A percentile compares a stretch with the other conserved stretches of the same genome.
phyloP scores from a whole-genome alignment of 2,329 filamentous ascomycete genomes.

The Kalmusia sp. region DNA sequence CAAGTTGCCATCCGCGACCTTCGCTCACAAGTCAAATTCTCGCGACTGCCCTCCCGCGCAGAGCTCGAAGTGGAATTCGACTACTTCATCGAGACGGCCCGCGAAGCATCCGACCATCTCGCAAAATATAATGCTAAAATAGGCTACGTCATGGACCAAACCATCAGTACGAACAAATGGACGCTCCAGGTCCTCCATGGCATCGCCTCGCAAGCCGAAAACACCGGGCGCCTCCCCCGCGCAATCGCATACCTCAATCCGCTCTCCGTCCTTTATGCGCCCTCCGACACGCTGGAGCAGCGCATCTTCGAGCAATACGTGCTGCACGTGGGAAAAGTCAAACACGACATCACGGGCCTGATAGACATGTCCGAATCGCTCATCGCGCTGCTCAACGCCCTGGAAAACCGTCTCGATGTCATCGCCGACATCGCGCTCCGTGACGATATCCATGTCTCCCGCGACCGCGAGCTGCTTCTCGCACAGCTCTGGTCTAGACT shows the following conservation, averaged over 20 bases:
- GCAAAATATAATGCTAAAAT: constrained; percentile 80
- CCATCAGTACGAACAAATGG: constrained; percentile 78
- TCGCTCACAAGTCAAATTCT: constrained; percentile 74
- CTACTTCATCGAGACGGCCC: constrained; percentile 74
- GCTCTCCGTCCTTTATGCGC: constrained; percentile 63
- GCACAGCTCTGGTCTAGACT: constrained; percentile 76
- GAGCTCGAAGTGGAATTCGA: constrained; percentile 79
- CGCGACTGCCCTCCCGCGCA: constrained; percentile 69
- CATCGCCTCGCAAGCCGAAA: constrained; percentile 56
- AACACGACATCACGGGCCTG: constrained; percentile 71
- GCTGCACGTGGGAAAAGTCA: constrained; percentile 72
- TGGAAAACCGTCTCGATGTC: constrained; percentile 69
- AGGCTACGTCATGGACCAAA: constrained; percentile 74
- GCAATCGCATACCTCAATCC: constrained; percentile 56
- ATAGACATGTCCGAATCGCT: constrained; percentile 75
- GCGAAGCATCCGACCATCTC: constrained; percentile 69
- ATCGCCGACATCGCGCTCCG: constrained; percentile 74
- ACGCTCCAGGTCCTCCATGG: constrained; percentile 73
- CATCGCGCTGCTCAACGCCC: constrained; percentile 68
- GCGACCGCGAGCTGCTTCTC: constrained; percentile 70
- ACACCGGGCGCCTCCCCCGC: constrained; percentile 46
- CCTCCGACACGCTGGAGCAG: constrained; percentile 41
- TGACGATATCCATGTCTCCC: constrained; percentile 66
- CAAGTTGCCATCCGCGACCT: constrained; percentile 78
- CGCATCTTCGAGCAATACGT: constrained; percentile 77